These are phyloP conservation scores for Talaromyces stipitatus DNA, from an alignment of 495 filamentous ascomycete species.

Conservation along the genomic window DNA sequence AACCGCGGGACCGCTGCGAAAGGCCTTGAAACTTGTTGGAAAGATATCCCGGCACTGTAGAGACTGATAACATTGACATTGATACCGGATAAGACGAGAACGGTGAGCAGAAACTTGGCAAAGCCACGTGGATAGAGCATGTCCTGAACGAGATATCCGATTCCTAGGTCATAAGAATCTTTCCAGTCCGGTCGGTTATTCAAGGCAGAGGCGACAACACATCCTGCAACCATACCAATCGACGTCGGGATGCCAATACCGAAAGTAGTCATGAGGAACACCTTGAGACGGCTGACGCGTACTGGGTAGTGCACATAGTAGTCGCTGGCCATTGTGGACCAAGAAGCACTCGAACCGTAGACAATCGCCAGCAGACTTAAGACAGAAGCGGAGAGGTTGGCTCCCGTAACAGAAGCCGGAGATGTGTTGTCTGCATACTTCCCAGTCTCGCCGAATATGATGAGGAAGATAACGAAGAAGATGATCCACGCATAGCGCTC, in stretches of 20 bases:
- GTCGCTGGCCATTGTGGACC: conserved; percentile 53
- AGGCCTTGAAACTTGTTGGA: conserved; percentile 32
- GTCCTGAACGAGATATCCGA: conserved; percentile 50
- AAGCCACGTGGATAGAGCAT: conserved; percentile 49
- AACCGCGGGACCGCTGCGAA: conserved; percentile 34
- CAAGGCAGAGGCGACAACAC: conserved; percentile 45
- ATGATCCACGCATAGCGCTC: conserved; percentile 55
- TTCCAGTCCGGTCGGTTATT: conserved; percentile 37
- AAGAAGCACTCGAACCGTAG: conserved; percentile 51
- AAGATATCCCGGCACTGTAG: conserved; percentile 32
- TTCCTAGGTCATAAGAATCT: conserved; percentile 40
- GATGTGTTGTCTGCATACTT: conserved; percentile 36
- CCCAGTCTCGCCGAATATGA: conserved; percentile 47
- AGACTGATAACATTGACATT: conserved; percentile 35
- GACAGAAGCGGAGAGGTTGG: conserved; percentile 36
- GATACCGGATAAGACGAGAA: conserved; percentile 45
- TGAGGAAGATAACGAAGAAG: conserved; percentile 49
- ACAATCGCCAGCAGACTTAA: conserved; percentile 47
- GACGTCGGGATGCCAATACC: conserved; percentile 45
- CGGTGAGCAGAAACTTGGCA: conserved; percentile 50
- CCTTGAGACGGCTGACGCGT: conserved; percentile 38
- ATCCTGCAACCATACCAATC: conserved; percentile 48
- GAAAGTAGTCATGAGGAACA: conserved; percentile 41
- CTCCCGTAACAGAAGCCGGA: conserved; percentile 26
- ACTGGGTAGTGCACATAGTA: conserved; percentile 57